Conservation (phyloP, 306 rosid species). For the Quercus robur region DNA sequence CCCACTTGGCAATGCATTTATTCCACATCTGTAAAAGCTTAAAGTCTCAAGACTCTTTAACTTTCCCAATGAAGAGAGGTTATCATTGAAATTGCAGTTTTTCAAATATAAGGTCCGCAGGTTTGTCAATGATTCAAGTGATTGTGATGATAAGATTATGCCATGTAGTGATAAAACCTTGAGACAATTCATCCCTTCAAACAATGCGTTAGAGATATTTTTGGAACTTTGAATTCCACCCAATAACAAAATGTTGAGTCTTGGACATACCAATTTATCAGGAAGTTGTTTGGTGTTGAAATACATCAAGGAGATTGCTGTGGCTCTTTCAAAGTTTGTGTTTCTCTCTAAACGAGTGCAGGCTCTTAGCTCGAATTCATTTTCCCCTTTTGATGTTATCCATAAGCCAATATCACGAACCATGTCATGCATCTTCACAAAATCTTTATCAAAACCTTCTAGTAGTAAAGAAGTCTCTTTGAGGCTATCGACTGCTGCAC, state of each 20-base stretch:
- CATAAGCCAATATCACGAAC: background rate
- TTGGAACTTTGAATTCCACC: background rate
- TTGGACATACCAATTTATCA: background rate
- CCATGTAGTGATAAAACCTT: background rate
- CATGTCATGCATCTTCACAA: conserved; percentile 22
- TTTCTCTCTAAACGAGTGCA: background rate
- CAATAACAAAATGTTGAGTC: conserved; percentile 8
- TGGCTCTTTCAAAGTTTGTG: background rate
- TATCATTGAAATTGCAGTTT: background rate
- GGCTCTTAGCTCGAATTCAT: background rate
- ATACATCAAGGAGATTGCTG: background rate
- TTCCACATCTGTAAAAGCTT: accelerated
- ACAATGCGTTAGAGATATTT: background rate
- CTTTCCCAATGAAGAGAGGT: conserved; percentile 1
- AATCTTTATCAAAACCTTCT: accelerated
- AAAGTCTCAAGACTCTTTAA: conserved; percentile 1
- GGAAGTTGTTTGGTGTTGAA: background rate
- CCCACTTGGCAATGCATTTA: background rate
- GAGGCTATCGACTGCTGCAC: background rate
- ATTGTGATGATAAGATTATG: background rate
- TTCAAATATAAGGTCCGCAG: background rate
- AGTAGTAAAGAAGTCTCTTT: conserved; percentile 6
- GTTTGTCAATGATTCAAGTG: background rate
- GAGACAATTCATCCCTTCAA: background rate
- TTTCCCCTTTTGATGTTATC: background rate